A percentile compares a stretch with the other conserved stretches of the same genome.
These are phyloP conservation scores for Fusarium sterilihyphosum DNA, from an alignment of 2,329 filamentous ascomycete species.

Conservation along the genomic window DNA sequence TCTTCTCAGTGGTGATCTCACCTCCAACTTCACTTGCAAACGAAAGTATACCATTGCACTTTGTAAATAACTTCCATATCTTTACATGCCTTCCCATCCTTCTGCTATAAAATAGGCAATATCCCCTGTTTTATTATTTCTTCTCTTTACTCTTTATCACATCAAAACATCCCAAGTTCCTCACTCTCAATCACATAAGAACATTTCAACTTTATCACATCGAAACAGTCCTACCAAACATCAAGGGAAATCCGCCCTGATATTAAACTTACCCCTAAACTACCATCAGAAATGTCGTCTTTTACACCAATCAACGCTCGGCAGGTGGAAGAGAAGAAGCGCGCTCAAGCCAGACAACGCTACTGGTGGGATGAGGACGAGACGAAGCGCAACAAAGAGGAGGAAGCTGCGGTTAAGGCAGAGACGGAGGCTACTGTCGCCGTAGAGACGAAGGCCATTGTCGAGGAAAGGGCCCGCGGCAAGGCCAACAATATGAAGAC, in stretches of 20 bases:
- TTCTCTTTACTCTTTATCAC: not conserved
- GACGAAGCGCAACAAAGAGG: not conserved
- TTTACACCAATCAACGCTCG: not conserved
- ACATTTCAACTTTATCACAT: not conserved
- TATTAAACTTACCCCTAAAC: no score
- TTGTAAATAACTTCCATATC: not conserved
- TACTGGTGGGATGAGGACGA: not conserved
- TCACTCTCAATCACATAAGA: not conserved
- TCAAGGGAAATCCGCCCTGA: not conserved
- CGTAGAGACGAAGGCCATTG: not conserved
- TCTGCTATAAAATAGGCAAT: no score
- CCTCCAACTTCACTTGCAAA: not conserved
- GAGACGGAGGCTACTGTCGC: fast-evolving
- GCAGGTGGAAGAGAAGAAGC: not conserved
- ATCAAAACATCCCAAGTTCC: not conserved
- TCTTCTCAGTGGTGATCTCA: not conserved
- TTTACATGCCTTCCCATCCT: not conserved
- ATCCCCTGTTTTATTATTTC: not conserved
- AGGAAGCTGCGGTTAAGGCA: not conserved
- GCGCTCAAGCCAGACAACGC: no score
- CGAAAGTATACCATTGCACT: not conserved
- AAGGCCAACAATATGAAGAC: not conserved
- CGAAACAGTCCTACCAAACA: not conserved
- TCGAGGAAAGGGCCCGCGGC: not conserved
- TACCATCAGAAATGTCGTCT: not conserved